Base-by-base conservation (phyloP, 164 flowering plant genomes). In the Paratinospora sagittata region DNA sequence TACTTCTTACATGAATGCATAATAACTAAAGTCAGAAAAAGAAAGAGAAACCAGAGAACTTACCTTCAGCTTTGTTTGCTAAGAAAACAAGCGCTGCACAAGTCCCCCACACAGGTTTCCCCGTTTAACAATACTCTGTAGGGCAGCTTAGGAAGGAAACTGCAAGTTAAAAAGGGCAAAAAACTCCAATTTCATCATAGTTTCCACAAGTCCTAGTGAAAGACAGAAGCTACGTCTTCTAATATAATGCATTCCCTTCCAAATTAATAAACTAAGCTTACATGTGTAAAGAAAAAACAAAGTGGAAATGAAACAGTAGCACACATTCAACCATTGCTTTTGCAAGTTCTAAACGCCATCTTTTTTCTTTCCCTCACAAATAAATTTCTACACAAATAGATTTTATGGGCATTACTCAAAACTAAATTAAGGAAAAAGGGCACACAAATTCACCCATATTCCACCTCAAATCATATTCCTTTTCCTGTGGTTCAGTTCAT, bases 31-130 rank as follows among this genome's bases (percentile, higher is more conserved):
- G 11, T 36, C 34, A 23, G 9, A 33, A 24, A 39, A 1, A 12
- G 45, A 70, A 6, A 11, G 5, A n/a, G 24, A n/a, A n/a, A n/a
- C n/a, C n/a, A n/a, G n/a, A n/a, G n/a, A n/a, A n/a, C 26, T 73
- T 39, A 92, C 97, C 97, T 73, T 78, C 66, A 8, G 90, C 97
- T 78, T 78, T 92, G 79, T 95, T 63, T 8, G 97, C 96, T 85
- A 90, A 82, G 83, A 95, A 95, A 65, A 92, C 92, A 70, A 95
- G 93, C 63, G 97, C 97, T 64, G 99, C 99, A 84, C 99, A 92
- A 13, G 99, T 95, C 41, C 99, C 99, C 97, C 97, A 95, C 62
- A 92, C 97, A 67, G 99, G 97, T 73, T 92, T 95, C 73, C 99
- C 99, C 87, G 78, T 81, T 86, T 83, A 17, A 95, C 90, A 80